Evolutionary conservation across 2,329 filamentous ascomycete genomes (phyloP).

Genomic region (Apiospora marii): DNA sequence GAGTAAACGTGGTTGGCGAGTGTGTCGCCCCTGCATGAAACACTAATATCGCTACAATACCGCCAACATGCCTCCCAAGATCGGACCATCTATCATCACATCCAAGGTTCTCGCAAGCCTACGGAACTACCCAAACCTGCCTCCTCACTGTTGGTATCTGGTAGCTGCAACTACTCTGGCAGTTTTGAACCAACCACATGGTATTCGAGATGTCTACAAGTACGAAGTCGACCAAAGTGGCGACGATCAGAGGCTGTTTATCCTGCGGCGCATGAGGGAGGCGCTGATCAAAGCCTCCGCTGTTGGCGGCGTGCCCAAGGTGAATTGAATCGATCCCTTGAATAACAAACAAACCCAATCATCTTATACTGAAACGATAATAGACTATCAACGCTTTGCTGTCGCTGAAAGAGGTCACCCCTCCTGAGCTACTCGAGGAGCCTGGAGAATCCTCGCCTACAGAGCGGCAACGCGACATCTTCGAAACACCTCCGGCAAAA

Average conservation of each 20-base stretch:
- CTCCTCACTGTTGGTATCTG: slow-evolving; percentile 57
- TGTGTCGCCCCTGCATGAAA: not conserved
- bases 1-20: not conserved
- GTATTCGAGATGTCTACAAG: slow-evolving; percentile 53
- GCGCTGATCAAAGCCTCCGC: slow-evolving; percentile 57
- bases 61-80: not conserved
- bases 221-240: slow-evolving; percentile 48
- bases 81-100: slow-evolving; percentile 43
- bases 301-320: slow-evolving; percentile 59
- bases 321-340: slow-evolving; percentile 34
- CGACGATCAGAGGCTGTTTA: slow-evolving; percentile 48
- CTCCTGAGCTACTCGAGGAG: slow-evolving; percentile 50
- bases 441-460: slow-evolving; percentile 47
- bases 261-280: slow-evolving; percentile 56
- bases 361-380: not conserved
- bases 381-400: slow-evolving; percentile 57
- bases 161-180: slow-evolving; percentile 54
- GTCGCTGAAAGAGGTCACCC: slow-evolving; percentile 53
- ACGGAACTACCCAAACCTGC: slow-evolving; percentile 50
- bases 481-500: slow-evolving; percentile 42
- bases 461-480: slow-evolving; percentile 48
- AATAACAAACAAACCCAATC: not conserved
- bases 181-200: slow-evolving; percentile 57
- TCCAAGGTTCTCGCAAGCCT: slow-evolving; percentile 51
- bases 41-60: not conserved